Conservation (phyloP, 495 filamentous ascomycete species). For the Podospora comata region DNA sequence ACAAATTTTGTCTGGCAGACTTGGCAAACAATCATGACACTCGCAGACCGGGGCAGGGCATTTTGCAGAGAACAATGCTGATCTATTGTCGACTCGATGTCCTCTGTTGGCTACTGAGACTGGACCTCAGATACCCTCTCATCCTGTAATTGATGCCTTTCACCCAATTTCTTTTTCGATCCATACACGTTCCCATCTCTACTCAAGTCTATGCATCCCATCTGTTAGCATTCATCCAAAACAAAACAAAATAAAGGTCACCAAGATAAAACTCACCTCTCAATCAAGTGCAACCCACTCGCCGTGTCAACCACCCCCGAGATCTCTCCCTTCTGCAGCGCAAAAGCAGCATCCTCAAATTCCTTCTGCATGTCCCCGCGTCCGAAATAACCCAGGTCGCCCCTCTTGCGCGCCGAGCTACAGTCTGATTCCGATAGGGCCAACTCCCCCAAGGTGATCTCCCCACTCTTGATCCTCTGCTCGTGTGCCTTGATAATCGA, state of each 20-base stretch:
- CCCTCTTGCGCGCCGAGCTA: conserved; percentile 87
- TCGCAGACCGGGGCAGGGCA: no score
- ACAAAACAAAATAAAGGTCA: not conserved
- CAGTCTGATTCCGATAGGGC: conserved; percentile 90
- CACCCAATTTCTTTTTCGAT: not conserved
- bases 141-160: not conserved
- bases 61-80: not conserved
- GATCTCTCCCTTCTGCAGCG: conserved; percentile 77
- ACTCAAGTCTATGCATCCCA: conserved; percentile 14
- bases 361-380: conserved; percentile 97
- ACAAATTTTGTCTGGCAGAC: no score
- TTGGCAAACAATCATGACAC: not conserved
- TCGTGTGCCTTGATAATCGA: conserved; percentile 71
- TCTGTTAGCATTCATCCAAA: not conserved
- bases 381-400: conserved; percentile 93
- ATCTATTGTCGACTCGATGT: not conserved
- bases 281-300: conserved; percentile 93
- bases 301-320: conserved; percentile 84
- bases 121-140: not conserved
- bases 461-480: conserved; percentile 64
- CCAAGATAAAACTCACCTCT: conserved; percentile 61
- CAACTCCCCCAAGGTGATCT: conserved; percentile 68
- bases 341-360: conserved; percentile 93
- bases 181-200: not conserved
- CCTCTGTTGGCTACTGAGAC: not conserved